Evolutionary conservation across 2,329 filamentous ascomycete species (phyloP).

Genomic region (Leptodontidium sp.): DNA sequence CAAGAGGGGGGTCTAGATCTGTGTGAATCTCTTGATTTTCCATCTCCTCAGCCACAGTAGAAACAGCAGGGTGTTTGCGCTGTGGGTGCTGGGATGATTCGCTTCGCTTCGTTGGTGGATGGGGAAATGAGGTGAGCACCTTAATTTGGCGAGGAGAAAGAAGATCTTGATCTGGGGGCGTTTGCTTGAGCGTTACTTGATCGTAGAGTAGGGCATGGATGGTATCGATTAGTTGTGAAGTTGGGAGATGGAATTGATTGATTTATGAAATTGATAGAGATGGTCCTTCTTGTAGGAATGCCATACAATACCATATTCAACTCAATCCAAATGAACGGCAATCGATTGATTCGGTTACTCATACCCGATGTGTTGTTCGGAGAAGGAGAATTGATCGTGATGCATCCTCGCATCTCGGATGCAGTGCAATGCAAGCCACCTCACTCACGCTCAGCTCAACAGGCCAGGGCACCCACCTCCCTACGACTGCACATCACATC

Average conservation of each 20-base stretch:
- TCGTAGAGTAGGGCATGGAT: too few relatives aligned
- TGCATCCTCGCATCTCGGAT: background rate
- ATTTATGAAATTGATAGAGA: too few relatives aligned
- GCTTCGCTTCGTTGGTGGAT: background rate
- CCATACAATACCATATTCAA: too few relatives aligned
- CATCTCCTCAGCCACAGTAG: constrained; percentile 17
- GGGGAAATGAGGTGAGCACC: constrained; percentile 19
- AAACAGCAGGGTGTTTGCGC: background rate
- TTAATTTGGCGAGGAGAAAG: constrained; percentile 18
- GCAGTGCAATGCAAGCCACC: background rate
- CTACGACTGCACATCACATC: background rate
- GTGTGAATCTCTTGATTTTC: background rate
- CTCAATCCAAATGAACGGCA: too few relatives aligned
- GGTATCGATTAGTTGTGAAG: too few relatives aligned
- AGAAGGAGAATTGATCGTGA: background rate
- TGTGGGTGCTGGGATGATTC: background rate
- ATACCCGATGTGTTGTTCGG: too few relatives aligned
- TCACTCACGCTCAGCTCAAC: constrained; percentile 3
- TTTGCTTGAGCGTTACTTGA: background rate
- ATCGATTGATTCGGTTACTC: too few relatives aligned
- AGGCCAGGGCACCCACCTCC: too few relatives aligned
- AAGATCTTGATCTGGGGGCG: background rate
- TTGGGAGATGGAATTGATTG: too few relatives aligned
- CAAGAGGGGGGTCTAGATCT: constrained; percentile 12
- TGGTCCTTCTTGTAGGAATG: background rate